Evolutionary conservation across 2,329 filamentous ascomycete genomes (phyloP), one percentile per base, ranked within the genome.

Genomic region (Sporothrix mexicana): DNA sequence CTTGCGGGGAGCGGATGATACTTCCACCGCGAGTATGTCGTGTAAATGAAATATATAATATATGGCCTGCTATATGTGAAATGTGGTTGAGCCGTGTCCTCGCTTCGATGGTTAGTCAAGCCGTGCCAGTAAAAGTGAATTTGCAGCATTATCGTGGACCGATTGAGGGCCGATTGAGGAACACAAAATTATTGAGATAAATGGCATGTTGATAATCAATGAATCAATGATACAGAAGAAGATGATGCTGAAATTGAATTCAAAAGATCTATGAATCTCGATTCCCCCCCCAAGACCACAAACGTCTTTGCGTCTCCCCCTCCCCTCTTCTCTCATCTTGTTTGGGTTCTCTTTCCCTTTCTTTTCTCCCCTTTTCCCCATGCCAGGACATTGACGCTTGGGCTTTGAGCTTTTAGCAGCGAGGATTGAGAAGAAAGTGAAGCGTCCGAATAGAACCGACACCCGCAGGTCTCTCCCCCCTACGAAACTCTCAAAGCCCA

Each of bases 251-350:
- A 9, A 36, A 45, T 45, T 64, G 36, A 45, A 64, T 36, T 36
- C 30, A 36, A 7, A 6, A 36, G 7, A 36, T 62, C 30, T 41
- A 62, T 62, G 0, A 25, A n/a, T n/a, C 7, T 47, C 17, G 9
- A 13, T 25, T 47, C 1, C 10, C 41, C 23, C 36, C 4, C 82
- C 79, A 76, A 91, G 88, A 0, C 88, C 88, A 23, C 86, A 78
- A 5, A 77, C 36, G 72, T 49, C 51, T 45, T 20, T 68, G 43
- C 30, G 30, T 68, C 51, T 55, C 51, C 57, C 68, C 49, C 41
- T 45, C 55, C 55, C 55, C 41, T 51, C 68, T 30, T 69, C 51
- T 10, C 17, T 20, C 64, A 45, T 57, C 15, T 30, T 55, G 45
- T 7, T 20, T 5, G 25, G 36, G 25, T 43, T 30, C 6, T 13